Evolutionary conservation across 257 asterid genomes (phyloP), one percentile per base, ranked within the genome.

Genomic region (Jasminum sambac): DNA sequence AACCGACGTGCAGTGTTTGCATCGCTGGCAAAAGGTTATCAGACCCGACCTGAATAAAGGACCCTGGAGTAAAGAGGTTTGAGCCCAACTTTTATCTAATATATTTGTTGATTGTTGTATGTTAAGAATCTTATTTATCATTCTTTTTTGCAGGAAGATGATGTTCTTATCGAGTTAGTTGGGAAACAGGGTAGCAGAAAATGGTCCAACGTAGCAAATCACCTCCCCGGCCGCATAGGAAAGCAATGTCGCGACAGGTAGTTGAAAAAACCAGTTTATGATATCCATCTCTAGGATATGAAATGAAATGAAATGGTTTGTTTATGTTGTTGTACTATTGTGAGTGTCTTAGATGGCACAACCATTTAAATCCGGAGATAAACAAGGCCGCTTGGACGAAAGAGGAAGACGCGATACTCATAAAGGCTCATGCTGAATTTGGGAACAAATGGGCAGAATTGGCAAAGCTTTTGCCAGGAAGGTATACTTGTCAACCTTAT

Each of bases 221-320:
- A 69, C 16, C 85, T 87, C 34, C 85, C 86, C 0, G 88, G 92
- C 21, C 82, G 87, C 60, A 79, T 82, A 63, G 92, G 90, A 63
- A 87, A 87, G 81, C 92, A 87, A 72, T 87, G 89, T 71, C 73
- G 88, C 7, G 92, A 84, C 67, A 87, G 90, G 92, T 84, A 86
- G 39, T 48, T 52, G 40, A 23, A 39, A 23, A 67, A 52, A 24
- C 65, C 77, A 30, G 37, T 43, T 39, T 16, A 37, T 46, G 41
- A 63, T 46, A 40, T 42, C 24, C 26, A 76, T 44, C 24, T 43
- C 59, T 41, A 23, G 24, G 58, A 48, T 16, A 19, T 48, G 58
- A 48, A 46, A 46, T 46, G 57, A 21, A n/a, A n/a, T n/a, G n/a
- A n/a, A 30, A 30, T 30, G 36, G 36, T 30, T 30, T 4, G 36